Percentiles rank a stretch among this genome's conserved stretches.
Evolutionary conservation across 2,329 filamentous ascomycete species (phyloP).

Genomic region (Pseudogymnoascus sp.): DNA sequence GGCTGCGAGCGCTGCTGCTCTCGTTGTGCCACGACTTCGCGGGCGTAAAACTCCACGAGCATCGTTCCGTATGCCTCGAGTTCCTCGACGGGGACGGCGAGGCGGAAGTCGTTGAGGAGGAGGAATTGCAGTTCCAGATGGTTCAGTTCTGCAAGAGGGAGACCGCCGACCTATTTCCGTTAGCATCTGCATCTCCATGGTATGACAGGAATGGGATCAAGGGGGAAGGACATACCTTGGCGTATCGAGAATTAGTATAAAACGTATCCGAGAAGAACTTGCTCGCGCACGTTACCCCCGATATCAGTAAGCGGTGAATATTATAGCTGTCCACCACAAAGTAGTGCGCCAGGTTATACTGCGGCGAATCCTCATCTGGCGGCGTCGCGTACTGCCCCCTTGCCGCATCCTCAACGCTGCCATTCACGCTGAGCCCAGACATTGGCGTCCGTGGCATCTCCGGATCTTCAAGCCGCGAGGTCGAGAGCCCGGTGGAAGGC

Average conservation of each 20-base stretch:
- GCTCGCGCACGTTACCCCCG: constrained; percentile 94
- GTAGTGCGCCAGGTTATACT: constrained; percentile 48
- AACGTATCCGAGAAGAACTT: constrained; percentile 99
- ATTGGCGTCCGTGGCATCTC: constrained; percentile 17
- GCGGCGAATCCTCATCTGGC: constrained; percentile 15
- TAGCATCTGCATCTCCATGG: neutral
- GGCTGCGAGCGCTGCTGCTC: constrained; percentile 12
- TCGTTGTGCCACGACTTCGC: constrained; percentile 68
- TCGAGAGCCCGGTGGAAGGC: constrained; percentile 6
- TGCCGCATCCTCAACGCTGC: constrained; percentile 20
- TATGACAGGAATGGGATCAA: neutral
- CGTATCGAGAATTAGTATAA: constrained; percentile 97
- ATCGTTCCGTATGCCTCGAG: constrained; percentile 96
- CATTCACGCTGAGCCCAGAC: constrained; percentile 21
- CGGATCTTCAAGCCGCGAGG: neutral
- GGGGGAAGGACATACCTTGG: constrained; percentile 60
- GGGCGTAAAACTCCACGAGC: constrained; percentile 94
- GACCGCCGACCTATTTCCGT: constrained; percentile 68
- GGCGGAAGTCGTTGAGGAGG: constrained; percentile 87
- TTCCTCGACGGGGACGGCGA: constrained; percentile 88
- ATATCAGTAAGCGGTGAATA: constrained; percentile 92
- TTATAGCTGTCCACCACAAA: constrained; percentile 99
- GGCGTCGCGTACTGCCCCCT: constrained; percentile 22
- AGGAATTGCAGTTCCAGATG: constrained; percentile 95
- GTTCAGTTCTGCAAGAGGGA: constrained; percentile 87